A percentile compares a stretch with the other conserved stretches of the same genome.
phyloP scores from a whole-genome alignment of 257 asterid species.

The Solanum chilense region DNA sequence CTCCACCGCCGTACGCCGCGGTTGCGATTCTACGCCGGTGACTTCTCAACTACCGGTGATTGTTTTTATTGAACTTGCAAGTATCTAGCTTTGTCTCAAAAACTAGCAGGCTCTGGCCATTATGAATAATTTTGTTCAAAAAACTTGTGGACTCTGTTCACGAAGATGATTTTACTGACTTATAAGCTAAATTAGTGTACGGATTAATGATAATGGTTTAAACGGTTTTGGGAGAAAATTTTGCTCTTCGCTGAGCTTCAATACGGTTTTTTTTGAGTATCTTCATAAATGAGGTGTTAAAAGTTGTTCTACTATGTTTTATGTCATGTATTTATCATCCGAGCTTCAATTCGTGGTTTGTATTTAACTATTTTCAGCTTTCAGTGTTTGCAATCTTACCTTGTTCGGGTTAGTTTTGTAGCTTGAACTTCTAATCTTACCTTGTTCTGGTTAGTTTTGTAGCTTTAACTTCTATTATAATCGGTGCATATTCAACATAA shows the following conservation, averaged over 20 bases:
- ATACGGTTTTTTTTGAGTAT: neutral
- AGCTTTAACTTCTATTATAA: neutral
- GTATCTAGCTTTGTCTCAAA: neutral
- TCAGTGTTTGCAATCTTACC: neutral
- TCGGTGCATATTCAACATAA: neutral
- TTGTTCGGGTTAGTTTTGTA: neutral
- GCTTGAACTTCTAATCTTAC: neutral
- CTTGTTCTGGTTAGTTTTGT: neutral
- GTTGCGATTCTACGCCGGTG: neutral
- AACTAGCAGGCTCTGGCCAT: neutral
- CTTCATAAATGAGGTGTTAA: neutral
- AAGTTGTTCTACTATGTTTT: neutral
- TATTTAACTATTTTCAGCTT: neutral
- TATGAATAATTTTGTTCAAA: neutral
- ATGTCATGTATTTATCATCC: neutral
- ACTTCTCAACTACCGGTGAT: neutral
- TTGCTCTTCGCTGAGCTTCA: neutral
- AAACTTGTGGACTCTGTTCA: neutral
- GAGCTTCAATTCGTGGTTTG: neutral
- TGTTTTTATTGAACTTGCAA: neutral
- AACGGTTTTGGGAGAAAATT: neutral
- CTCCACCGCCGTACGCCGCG: neutral
- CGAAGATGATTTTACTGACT: neutral
- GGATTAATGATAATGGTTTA: neutral
- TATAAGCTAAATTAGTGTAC: neutral